These are phyloP conservation scores for Colletotrichum orbiculare DNA, from an alignment of 2,329 filamentous ascomycete genomes.

Conservation along the genomic window DNA sequence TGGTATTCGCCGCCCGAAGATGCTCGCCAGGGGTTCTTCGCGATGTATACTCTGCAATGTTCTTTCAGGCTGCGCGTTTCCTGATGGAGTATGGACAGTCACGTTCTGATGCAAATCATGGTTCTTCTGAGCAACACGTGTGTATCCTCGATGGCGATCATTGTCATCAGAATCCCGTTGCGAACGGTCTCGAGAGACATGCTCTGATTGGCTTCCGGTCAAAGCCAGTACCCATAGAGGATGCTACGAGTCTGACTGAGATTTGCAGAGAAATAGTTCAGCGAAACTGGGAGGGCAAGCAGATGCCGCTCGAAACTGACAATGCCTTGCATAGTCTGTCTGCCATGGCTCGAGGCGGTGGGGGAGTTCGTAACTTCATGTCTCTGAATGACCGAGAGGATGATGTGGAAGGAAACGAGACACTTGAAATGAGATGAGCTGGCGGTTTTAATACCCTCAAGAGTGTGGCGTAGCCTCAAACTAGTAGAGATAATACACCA, in stretches of 20 bases:
- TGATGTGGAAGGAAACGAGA: too few relatives aligned
- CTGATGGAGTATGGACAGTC: background rate
- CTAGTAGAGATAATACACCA: too few relatives aligned
- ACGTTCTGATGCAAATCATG: too few relatives aligned
- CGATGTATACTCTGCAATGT: background rate
- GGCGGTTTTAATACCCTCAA: too few relatives aligned
- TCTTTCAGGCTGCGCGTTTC: background rate
- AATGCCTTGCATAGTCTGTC: background rate
- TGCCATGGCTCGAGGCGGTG: too few relatives aligned
- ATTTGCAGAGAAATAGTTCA: background rate
- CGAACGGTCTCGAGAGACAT: background rate
- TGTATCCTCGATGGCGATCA: slow-evolving; percentile 1
- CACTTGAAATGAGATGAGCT: too few relatives aligned
- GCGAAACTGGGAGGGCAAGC: background rate
- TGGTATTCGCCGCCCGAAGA: background rate
- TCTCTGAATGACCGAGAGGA: too few relatives aligned
- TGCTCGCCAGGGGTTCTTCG: background rate
- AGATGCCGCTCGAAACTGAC: slow-evolving; percentile 2
- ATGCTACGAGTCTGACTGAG: background rate
- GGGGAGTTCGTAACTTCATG: too few relatives aligned
- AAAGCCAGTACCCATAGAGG: background rate
- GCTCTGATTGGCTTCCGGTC: background rate
- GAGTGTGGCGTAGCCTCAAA: too few relatives aligned
- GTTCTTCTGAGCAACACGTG: background rate
- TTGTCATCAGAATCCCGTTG: background rate